Conservation (phyloP, 768 basidiomycete genomes). For the Amanita pallidorosea region DNA sequence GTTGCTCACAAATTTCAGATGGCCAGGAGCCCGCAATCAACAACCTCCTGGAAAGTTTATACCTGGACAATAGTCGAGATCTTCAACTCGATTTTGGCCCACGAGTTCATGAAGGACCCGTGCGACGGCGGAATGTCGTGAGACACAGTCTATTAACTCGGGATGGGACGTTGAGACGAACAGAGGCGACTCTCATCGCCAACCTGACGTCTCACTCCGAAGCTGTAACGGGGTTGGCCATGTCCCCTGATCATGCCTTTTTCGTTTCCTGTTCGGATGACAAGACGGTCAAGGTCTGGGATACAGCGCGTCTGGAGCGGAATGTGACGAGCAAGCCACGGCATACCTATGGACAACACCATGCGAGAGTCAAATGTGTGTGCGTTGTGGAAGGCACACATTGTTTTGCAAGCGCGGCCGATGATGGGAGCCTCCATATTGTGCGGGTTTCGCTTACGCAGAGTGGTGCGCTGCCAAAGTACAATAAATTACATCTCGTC, state of each 20-base stretch:
- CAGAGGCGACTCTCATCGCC: slow-evolving; percentile 74
- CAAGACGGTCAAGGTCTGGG: slow-evolving; percentile 89
- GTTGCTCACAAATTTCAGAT: slow-evolving; percentile 36
- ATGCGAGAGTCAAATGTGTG: slow-evolving; percentile 56
- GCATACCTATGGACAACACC: slow-evolving; percentile 49
- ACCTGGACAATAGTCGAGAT: slow-evolving; percentile 78
- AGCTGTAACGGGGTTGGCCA: slow-evolving; percentile 67
- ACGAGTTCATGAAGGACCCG: slow-evolving; percentile 68
- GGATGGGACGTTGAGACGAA: slow-evolving; percentile 46
- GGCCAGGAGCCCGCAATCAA: slow-evolving; percentile 86
- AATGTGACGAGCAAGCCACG: slow-evolving; percentile 84
- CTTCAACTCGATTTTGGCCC: slow-evolving; percentile 90
- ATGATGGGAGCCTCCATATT: slow-evolving; percentile 76
- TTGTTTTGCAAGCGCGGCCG: slow-evolving; percentile 82
- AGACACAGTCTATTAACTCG: slow-evolving; percentile 60
- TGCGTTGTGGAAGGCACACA: slow-evolving; percentile 81
- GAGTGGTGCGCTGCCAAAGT: slow-evolving; percentile 68
- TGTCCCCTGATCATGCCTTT: slow-evolving; percentile 91
- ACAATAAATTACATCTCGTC: slow-evolving; percentile 68
- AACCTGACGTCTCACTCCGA: slow-evolving; percentile 80
- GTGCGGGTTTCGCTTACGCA: slow-evolving; percentile 72
- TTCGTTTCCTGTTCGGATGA: slow-evolving; percentile 93
- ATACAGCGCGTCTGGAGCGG: slow-evolving; percentile 84
- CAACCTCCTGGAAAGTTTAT: slow-evolving; percentile 82
- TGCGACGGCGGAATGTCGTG: slow-evolving; percentile 64